Base-by-base conservation (phyloP, 257 asterid genomes). In the Ajuga chamaepitys region DNA sequence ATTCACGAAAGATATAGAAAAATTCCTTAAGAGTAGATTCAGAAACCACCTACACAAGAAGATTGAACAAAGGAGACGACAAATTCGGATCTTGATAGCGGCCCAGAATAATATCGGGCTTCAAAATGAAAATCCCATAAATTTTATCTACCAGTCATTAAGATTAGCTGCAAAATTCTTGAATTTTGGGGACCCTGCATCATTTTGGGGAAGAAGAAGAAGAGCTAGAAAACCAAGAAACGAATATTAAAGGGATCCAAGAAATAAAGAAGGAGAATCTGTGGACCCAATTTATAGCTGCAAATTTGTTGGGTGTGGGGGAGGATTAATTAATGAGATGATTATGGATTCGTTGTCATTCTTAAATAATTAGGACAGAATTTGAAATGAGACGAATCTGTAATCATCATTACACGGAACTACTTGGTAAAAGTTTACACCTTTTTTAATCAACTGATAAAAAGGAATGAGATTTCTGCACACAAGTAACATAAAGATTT, bases 241-340 rank as follows among this genome's bases (percentile, higher is more conserved):
- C 28, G 37, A 28, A 50, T 67, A 28, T 24, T 24, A 20, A 52
- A 72, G 41, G 67, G 67, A 62, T 58, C 76, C 65, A 26, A 9
- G 60, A 58, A 51, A 16, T 22, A 62, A 35, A 38, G 57, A 35
- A 41, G 21, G 42, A 61, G 71, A 69, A 77, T 77, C 72, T 69
- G 87, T 76, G 88, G 95, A 91, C 30, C 81, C 88, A 66, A 51
- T 61, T 57, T 67, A 22, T 64, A 70, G 87, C 77, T 81, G 86
- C 82, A 84, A 64, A 74, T 87, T 82, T 82, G 95, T 78, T 76
- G 83, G 68, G 48, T 72, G 68, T 76, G 82, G 84, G 70, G 78
- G 53, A 68, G 75, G 56, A 70, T 61, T 57, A 62, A 75, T 77
- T 77, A 73, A 75, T 78, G 76, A 50, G 70, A 62, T 79, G 76